These are phyloP conservation scores for Botrytis tulipae DNA, from an alignment of 2,329 filamentous ascomycete species.

Conservation along the genomic window DNA sequence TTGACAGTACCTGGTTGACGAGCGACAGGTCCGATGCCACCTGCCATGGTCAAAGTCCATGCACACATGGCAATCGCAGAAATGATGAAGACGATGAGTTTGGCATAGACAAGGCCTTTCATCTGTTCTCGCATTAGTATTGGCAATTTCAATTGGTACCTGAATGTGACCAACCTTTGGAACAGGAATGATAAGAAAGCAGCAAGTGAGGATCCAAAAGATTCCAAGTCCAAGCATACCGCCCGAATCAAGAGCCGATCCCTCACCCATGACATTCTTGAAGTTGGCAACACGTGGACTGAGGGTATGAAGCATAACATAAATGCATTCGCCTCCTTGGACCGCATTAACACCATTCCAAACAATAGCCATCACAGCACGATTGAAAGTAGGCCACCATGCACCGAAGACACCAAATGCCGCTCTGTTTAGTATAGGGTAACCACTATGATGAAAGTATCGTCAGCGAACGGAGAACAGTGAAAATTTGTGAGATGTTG, in stretches of 20 bases:
- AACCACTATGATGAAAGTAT: constrained; percentile 30
- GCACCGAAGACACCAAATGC: constrained; percentile 47
- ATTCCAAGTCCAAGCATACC: constrained; percentile 45
- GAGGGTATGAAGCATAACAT: constrained; percentile 45
- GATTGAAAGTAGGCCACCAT: constrained; percentile 46
- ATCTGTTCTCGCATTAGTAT: constrained; percentile 32
- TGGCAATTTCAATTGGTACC: constrained; percentile 20
- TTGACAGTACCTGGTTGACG: constrained; percentile 36
- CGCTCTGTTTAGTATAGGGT: constrained; percentile 44
- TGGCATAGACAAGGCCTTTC: constrained; percentile 39
- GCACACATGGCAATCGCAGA: constrained; percentile 43
- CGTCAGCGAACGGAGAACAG: not conserved
- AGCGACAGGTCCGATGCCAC: constrained; percentile 36
- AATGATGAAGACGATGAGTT: constrained; percentile 42
- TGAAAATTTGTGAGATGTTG: not conserved
- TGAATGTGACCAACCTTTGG: constrained; percentile 34
- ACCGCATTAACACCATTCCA: constrained; percentile 46
- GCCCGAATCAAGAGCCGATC: constrained; percentile 43
- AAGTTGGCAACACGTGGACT: constrained; percentile 44
- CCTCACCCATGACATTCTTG: constrained; percentile 42
- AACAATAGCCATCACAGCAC: constrained; percentile 41
- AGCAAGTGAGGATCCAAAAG: constrained; percentile 44
- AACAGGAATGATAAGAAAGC: constrained; percentile 42
- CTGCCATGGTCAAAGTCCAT: constrained; percentile 41
- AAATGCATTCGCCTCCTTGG: constrained; percentile 40